Evolutionary conservation across 768 basidiomycete genomes (phyloP), one percentile per base, ranked within the genome.

Genomic region (Boletus subcaerulescens): DNA sequence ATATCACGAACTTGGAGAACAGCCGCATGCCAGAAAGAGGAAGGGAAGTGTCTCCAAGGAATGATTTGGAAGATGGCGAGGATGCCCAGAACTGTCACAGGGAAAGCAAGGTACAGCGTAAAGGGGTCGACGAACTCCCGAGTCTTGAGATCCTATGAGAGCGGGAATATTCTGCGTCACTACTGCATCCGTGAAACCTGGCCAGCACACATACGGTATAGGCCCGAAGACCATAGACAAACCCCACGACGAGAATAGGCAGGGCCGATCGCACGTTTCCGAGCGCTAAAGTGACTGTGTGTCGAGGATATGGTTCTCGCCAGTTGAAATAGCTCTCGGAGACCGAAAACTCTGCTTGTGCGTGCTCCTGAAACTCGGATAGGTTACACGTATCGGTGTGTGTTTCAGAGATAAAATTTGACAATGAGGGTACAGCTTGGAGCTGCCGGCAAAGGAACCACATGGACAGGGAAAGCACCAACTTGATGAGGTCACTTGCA

Each of bases 1-100:
- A 32, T 41, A 45, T 48, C 24, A 62, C 64, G 41, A 60, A 76
- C 76, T 60, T 75, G 74, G 11, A 76, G 64, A 29, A 67, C 38
- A 18, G 60, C 52, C 36, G 64, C 65, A 44, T 76, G 68, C 67
- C 67, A 76, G 39, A 68, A 61, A 8, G 58, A 26, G 14, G 60
- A 48, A 35, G 65, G 50, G 44, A 67, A 56, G 9, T 47, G 48
- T 51, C 62, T 60, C 41, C 60, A 63, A 3, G 57, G 50, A 39
- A 69, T 47, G 17, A 60, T 20, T 46, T 57, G 58, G 42, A 65
- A 45, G 18, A 65, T 26, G 18, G 56, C 17, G 17, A 71, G 52
- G 13, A 65, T 63, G 44, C 59, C 53, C 3, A 70, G 29, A 39
- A 65, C 42, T 5, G 57, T 60, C 40, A 60, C 45, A 38, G 74